Evolutionary conservation across 371 early-diverging fungal species (phyloP).

Genomic region (Blastocladiella emersonii): DNA sequence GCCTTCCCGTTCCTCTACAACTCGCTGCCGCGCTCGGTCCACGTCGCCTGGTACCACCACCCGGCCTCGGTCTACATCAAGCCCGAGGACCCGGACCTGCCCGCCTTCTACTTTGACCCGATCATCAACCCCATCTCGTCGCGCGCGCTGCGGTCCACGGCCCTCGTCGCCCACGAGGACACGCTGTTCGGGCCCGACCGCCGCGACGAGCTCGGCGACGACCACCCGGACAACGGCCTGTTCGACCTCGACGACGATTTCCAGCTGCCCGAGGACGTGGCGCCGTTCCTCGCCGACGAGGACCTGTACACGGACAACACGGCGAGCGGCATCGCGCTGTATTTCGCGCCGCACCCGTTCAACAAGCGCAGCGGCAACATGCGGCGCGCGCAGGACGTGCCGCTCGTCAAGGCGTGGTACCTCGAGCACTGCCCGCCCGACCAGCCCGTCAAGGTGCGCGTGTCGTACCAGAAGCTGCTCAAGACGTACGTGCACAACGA

Average conservation of each 20-base stretch:
- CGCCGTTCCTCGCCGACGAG: slow-evolving; percentile 67
- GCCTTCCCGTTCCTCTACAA: slow-evolving; percentile 97
- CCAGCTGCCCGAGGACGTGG: slow-evolving; percentile 59
- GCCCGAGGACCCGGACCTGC: slow-evolving; percentile 87
- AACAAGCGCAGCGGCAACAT: slow-evolving; percentile 80
- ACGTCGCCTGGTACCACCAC: slow-evolving; percentile 83
- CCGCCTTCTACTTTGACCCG: slow-evolving; percentile 94
- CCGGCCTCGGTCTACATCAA: slow-evolving; percentile 79
- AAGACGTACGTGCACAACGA: slow-evolving; percentile 81
- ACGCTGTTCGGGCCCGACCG: slow-evolving; percentile 58
- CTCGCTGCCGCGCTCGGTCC: slow-evolving; percentile 83
- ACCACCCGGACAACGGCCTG: slow-evolving; percentile 16
- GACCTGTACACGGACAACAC: slow-evolving; percentile 83
- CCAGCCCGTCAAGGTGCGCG: slow-evolving; percentile 93
- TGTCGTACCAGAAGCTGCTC: slow-evolving; percentile 93
- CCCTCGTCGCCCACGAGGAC: slow-evolving; percentile 56
- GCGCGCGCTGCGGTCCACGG: slow-evolving; percentile 40
- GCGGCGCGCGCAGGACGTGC: slow-evolving; percentile 89
- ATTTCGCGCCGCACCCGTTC: slow-evolving; percentile 97
- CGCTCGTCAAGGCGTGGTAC: slow-evolving; percentile 94
- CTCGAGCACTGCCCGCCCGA: slow-evolving; percentile 87
- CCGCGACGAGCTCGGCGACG: slow-evolving; percentile 33
- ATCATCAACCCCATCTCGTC: slow-evolving; percentile 91
- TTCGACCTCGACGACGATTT: slow-evolving; percentile 30
- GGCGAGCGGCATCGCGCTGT: slow-evolving; percentile 76